These are phyloP conservation scores for Boletellus emodensis DNA, from an alignment of 768 basidiomycete genomes.

Conservation along the genomic window DNA sequence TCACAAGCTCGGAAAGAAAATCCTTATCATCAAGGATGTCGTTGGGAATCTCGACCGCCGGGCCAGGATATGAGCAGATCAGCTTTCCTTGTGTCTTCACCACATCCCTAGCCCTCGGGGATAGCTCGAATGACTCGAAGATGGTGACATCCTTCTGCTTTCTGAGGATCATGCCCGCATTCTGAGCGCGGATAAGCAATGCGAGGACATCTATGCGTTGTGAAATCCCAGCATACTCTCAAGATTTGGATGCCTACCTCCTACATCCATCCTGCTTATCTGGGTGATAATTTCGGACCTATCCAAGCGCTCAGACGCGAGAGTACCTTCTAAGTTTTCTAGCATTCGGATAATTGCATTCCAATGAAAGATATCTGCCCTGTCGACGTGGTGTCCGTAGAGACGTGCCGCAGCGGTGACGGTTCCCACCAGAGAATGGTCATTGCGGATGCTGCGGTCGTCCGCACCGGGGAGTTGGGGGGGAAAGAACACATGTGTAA, in stretches of 20 bases:
- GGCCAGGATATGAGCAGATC: conserved; percentile 41
- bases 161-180: conserved; percentile 42
- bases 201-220: conserved; percentile 31
- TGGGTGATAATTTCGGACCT: background rate
- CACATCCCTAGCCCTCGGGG: conserved; percentile 31
- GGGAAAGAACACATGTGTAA: conserved; percentile 38
- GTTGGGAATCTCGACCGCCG: conserved; percentile 35
- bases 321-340: background rate
- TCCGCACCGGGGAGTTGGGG: background rate
- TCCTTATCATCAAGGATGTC: conserved; percentile 6
- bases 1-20: conserved; percentile 35
- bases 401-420: conserved; percentile 2
- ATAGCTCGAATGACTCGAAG: conserved; percentile 38
- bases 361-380: background rate
- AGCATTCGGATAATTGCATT: background rate
- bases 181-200: conserved; percentile 41
- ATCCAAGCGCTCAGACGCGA: background rate
- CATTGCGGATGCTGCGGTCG: conserved; percentile 7
- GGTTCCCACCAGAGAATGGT: conserved; percentile 22
- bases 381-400: background rate
- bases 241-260: background rate
- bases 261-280: background rate
- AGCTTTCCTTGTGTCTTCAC: conserved; percentile 39
- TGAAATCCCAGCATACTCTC: background rate
- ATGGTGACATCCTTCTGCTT: conserved; percentile 12